Conservation (phyloP, 192 early-diverging fungal species). For the Coemansia sp. region DNA sequence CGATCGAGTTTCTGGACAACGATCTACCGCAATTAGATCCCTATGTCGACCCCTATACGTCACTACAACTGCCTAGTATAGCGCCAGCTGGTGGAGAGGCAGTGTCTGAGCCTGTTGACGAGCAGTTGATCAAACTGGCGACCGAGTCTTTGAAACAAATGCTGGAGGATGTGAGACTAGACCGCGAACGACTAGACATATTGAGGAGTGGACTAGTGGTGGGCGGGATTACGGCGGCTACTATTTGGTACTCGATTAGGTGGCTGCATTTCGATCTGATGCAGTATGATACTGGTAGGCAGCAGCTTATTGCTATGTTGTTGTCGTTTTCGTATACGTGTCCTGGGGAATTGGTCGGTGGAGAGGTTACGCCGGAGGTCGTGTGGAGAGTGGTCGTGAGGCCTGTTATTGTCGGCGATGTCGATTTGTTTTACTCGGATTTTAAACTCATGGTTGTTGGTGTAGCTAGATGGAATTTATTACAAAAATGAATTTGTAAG, state of each 20-base stretch:
- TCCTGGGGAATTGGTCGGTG: constrained; percentile 13
- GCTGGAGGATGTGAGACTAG: constrained; percentile 23
- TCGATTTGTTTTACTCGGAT: constrained; percentile 46
- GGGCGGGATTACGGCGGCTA: constrained; percentile 35
- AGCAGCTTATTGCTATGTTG: constrained; percentile 34
- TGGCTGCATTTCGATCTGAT: constrained; percentile 44
- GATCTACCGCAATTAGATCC: constrained; percentile 8
- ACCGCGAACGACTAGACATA: constrained; percentile 44
- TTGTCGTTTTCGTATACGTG: constrained; percentile 34
- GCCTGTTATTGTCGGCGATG: constrained; percentile 27
- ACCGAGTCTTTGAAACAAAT: constrained; percentile 18
- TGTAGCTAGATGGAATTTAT: constrained; percentile 28
- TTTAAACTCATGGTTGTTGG: constrained; percentile 42
- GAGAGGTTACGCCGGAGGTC: constrained; percentile 21
- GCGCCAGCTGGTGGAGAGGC: neutral
- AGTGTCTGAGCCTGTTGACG: constrained; percentile 4
- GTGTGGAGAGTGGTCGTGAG: constrained; percentile 38
- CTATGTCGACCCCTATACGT: constrained; percentile 41
- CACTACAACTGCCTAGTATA: constrained; percentile 16
- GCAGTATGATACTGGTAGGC: constrained; percentile 38
- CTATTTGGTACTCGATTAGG: constrained; percentile 36
- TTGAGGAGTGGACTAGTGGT: constrained; percentile 22
- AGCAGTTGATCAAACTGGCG: constrained; percentile 17
- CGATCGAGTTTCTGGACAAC: constrained; percentile 19
- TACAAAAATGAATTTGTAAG: neutral